Evolutionary conservation across 768 basidiomycete species (phyloP).

Genomic region (Calocybe cyanea): DNA sequence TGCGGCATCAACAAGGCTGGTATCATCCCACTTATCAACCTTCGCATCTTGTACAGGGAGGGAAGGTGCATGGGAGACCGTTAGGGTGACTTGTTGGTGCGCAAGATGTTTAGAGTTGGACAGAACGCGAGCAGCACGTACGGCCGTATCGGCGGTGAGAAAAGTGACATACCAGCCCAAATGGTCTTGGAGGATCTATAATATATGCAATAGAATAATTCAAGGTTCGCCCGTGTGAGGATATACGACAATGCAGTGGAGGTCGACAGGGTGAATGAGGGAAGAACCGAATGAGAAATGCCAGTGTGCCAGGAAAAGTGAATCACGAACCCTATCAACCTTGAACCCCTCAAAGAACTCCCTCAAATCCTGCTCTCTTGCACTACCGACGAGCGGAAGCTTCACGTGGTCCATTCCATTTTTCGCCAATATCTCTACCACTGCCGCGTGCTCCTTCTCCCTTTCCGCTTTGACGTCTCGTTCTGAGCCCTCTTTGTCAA

Average conservation of each 20-base stretch:
- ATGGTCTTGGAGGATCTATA: conserved; percentile 68
- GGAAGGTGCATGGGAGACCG: conserved; percentile 41
- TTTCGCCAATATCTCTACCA: conserved; percentile 49
- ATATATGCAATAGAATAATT: conserved; percentile 4
- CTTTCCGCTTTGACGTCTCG: conserved; percentile 22
- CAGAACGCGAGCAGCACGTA: conserved; percentile 66
- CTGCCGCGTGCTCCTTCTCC: conserved; percentile 33
- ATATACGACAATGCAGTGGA: too few relatives aligned
- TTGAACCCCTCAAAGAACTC: conserved; percentile 68
- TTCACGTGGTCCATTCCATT: conserved; percentile 68
- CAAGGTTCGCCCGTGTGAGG: too few relatives aligned
- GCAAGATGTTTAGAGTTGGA: conserved; percentile 47
- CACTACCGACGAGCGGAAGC: conserved; percentile 41
- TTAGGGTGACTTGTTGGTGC: conserved; percentile 56
- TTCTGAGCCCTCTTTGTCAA: conserved; percentile 16
- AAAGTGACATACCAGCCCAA: conserved; percentile 84
- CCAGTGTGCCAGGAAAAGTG: neutral
- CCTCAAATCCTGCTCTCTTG: conserved; percentile 61
- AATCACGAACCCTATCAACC: conserved; percentile 61
- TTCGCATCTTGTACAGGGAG: conserved; percentile 28
- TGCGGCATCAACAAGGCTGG: conserved; percentile 52
- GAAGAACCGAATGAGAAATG: too few relatives aligned
- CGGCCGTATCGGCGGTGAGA: conserved; percentile 52
- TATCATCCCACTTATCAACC: conserved; percentile 48
- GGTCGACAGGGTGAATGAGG: too few relatives aligned